Base-by-base conservation (phyloP, 1,284 basidiomycete species). In the Phlebopus sp. region DNA sequence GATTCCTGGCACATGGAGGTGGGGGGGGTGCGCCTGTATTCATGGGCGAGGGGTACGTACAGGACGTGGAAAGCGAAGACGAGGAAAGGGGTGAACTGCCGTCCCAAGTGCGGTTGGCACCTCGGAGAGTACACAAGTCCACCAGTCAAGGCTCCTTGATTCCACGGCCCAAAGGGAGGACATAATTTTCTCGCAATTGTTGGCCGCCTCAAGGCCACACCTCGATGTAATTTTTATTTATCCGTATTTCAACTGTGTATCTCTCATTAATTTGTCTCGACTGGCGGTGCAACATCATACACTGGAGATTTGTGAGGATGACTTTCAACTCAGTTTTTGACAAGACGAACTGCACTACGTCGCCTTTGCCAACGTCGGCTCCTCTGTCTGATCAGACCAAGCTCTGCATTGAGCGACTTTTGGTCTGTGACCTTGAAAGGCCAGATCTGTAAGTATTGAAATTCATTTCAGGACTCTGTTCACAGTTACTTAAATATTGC, bases 1-100 rank as follows among this genome's bases (percentile, higher is more conserved):
- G 84, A 2, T 90, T 86, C 52, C 66, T 88, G n/a, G 82, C 84
- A 9, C 79, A 79, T 57, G 86, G 86, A 14, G 86, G 87, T 1
- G 84, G 75, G 7, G 85, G 81, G 21, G 86, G 86, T 2, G 49
- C 58, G 2, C 81, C 86, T 6, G 80, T 89, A 8, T 78, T 81
- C 48, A 81, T 87, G 78, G 82, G 81, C 13, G 75, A 71, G 21
- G 84, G 83, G 3, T 81, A 81, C 56, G 75, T 85, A 3, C 72
- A 76, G 29, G 82, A 77, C 11, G 76, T 60, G 6, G 61, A 64
- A 17, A 62, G 62, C 11, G 64, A 59, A 2, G 60, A 51, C 14
- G 56, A 59, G 57, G 57, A 41, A 57, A 59, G 23, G 35, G 37
- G 18, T n/a, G 8, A 46, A 13, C 14, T n/a, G 38, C 30, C 7